phyloP scores from a whole-genome alignment of 345 rosid genomes.

The Euphorbia pulcherrima region DNA sequence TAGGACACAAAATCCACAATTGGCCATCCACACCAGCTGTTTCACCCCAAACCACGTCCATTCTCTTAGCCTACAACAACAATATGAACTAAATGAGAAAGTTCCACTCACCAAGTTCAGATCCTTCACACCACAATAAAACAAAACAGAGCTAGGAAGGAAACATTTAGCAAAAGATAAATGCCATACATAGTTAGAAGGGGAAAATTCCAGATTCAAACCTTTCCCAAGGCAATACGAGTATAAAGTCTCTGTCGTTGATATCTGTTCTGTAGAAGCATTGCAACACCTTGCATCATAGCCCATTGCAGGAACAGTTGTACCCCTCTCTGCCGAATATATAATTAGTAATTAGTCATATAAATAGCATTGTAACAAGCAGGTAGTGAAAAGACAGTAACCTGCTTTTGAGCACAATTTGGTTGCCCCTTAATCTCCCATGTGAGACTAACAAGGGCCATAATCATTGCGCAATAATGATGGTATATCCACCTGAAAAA shows the following conservation, averaged over 20 bases:
- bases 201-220: conserved; percentile 21
- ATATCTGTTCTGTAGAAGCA: conserved; percentile 97
- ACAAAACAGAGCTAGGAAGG: neutral
- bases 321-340: conserved; percentile 78
- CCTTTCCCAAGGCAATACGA: conserved; percentile 98
- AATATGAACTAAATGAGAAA: neutral
- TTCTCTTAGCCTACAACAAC: conserved; percentile 78
- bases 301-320: conserved; percentile 99
- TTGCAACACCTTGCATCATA: conserved; percentile 98
- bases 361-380: conserved; percentile 12
- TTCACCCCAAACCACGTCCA: conserved; percentile 99
- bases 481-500: conserved; percentile 94
- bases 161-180: conserved; percentile 11
- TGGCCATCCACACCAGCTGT: conserved; percentile 98
- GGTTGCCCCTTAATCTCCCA: conserved; percentile 99
- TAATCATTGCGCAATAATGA: conserved; percentile 91
- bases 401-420: conserved; percentile 92
- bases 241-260: conserved; percentile 99
- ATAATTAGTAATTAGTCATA: conserved; percentile 16
- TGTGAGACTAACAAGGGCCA: conserved; percentile 98
- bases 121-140: conserved; percentile 6
- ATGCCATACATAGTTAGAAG: neutral
- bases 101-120: neutral
- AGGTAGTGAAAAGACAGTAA: conserved; percentile 24
- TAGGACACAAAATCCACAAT: conserved; percentile 86